These are phyloP conservation scores for Przewalskia tangutica DNA, from an alignment of 257 asterid genomes.

Conservation along the genomic window DNA sequence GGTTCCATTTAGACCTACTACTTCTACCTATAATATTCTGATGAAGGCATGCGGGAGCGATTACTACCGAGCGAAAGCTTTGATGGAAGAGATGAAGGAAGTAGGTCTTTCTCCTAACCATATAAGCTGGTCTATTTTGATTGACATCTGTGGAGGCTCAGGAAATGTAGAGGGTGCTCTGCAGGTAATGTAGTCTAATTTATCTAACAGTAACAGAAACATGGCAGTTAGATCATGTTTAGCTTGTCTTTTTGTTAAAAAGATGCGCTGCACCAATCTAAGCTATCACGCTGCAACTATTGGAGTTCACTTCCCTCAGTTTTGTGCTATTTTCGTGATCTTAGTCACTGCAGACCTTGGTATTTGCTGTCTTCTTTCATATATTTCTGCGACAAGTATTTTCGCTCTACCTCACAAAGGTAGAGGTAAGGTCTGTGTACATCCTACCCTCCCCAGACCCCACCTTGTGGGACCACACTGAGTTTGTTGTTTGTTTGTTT, in stretches of 20 bases:
- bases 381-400: no score
- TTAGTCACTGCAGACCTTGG: not conserved
- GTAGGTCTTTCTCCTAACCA: slow-evolving; percentile 71
- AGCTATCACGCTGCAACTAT: not conserved
- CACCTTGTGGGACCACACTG: no score
- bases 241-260: not conserved
- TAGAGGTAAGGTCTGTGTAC: no score
- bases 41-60: slow-evolving; percentile 94
- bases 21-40: slow-evolving; percentile 78
- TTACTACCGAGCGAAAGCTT: slow-evolving; percentile 63
- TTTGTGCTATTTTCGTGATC: not conserved
- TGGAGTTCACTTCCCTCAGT: not conserved
- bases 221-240: not conserved
- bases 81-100: slow-evolving; percentile 86
- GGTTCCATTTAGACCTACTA: slow-evolving; percentile 67
- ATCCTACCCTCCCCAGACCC: no score
- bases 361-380: no score
- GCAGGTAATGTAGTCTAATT: slow-evolving; percentile 39
- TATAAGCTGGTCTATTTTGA: slow-evolving; percentile 85
- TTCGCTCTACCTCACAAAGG: no score
- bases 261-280: not conserved
- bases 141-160: slow-evolving; percentile 64
- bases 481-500: no score
- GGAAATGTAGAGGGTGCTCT: slow-evolving; percentile 53
- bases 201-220: not conserved